A percentile compares a stretch with the other conserved stretches of the same genome.
phyloP scores from a whole-genome alignment of 169 alveolate species.

The Besnoitia besnoiti region DNA sequence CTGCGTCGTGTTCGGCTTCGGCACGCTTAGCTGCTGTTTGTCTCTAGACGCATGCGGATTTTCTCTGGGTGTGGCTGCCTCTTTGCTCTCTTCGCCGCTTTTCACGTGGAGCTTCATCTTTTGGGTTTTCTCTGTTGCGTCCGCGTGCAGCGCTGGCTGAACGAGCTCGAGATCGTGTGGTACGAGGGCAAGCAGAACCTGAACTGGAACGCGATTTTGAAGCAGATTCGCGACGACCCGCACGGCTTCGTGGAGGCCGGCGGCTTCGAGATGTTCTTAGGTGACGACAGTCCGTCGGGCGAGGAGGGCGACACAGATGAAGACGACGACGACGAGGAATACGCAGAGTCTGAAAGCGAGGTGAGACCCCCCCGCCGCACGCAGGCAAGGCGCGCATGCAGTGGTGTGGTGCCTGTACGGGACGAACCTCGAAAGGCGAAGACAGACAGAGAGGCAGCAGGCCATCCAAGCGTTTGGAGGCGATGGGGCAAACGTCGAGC shows the following conservation, averaged over 20 bases:
- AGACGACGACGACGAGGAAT: conserved; percentile 62
- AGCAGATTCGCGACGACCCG: conserved; percentile 75
- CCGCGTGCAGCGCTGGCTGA: conserved; percentile 80
- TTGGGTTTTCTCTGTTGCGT: neutral
- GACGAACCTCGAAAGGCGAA: too few species aligned
- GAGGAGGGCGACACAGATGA: conserved; percentile 48
- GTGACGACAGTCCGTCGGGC: conserved; percentile 37
- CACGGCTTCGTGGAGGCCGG: conserved; percentile 67
- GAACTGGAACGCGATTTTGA: conserved; percentile 89
- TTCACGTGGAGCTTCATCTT: neutral
- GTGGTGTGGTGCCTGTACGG: too few species aligned
- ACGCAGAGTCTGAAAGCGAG: conserved; percentile 38
- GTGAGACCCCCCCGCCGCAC: too few species aligned
- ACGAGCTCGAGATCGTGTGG: conserved; percentile 88
- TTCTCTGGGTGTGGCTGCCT: neutral
- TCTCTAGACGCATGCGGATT: neutral
- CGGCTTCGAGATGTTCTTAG: conserved; percentile 67
- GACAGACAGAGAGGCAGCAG: too few species aligned
- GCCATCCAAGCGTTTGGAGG: too few species aligned
- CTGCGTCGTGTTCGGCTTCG: neutral
- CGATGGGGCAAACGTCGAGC: too few species aligned
- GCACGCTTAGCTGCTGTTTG: neutral
- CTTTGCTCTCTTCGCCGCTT: neutral
- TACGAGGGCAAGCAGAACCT: conserved; percentile 91
- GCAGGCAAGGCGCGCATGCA: too few species aligned